Evolutionary conservation across 331 rosid genomes (phyloP), one percentile per base, ranked within the genome.

Genomic region (Telfairia occidentalis): DNA sequence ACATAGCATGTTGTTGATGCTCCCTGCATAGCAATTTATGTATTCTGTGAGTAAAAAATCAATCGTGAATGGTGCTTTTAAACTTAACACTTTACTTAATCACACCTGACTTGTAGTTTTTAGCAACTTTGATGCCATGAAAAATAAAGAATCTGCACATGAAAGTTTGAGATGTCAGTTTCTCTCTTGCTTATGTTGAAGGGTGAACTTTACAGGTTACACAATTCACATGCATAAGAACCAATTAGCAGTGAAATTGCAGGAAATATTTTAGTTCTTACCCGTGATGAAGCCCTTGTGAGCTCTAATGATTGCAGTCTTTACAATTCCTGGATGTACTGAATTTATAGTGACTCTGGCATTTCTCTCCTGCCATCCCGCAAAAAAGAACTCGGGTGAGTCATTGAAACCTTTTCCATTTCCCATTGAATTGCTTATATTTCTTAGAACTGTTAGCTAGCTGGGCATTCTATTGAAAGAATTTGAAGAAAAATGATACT

Each of bases 271-370:
- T 52, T 63, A 38, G 48, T 80, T 15, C 79, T 58, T 82, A 81
- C 98, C 96, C 69, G 97, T 87, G 76, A 95, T 79, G 40, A 95
- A 75, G 58, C 99, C 91, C 81, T 90, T 94, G 50, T 91, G 98
- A 59, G 96, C 98, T 83, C 92, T 87, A 2, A 90, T 88, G 73
- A 95, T 95, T 32, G 92, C 99, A 0, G 99, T 95, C 84, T 88
- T 92, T 48, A 95, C 99, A n/a, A 95, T 85, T 24, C 99, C 99
- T 2, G 99, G 99, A 79, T 92, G 99, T 15, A 95, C 82, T 74
- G 96, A 96, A 61, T 92, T 91, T 76, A 92, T 83, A 10, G 96
- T 90, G 34, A 95, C 97, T 73, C 88, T 89, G 49, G 90, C 99
- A 82, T 95, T 92, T 81, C 90, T 90, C 59, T 81, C 93, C 93